phyloP scores from a whole-genome alignment of 2,329 filamentous ascomycete species.

The Byssochlamys sp. region DNA sequence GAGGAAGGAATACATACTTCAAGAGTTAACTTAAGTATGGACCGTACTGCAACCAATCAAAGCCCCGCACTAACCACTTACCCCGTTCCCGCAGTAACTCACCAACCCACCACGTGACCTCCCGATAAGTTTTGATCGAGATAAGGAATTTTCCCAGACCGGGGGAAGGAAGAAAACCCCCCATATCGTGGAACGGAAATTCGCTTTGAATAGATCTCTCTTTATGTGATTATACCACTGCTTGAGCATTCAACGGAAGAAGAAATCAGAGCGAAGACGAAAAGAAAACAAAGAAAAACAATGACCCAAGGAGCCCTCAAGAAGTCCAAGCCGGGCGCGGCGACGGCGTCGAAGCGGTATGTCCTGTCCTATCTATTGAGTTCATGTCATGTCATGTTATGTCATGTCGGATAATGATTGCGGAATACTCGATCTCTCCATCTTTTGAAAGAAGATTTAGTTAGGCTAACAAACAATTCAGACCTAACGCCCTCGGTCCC shows the following conservation, averaged over 20 bases:
- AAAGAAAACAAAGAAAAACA: conserved; percentile 2
- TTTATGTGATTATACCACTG: no score
- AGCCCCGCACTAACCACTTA: not conserved
- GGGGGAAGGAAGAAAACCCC: not conserved
- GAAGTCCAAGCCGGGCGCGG: conserved; percentile 26
- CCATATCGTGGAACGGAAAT: no score
- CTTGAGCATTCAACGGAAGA: not conserved
- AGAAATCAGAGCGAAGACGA: no score
- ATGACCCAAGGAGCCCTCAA: conserved; percentile 45
- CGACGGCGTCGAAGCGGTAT: conserved; percentile 30
- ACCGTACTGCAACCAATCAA: not conserved
- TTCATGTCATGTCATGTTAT: no score
- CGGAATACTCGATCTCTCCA: no score
- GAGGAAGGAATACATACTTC: no score
- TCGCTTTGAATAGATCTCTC: no score
- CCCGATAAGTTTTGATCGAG: not conserved
- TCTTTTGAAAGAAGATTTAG: no score
- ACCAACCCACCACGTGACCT: not conserved
- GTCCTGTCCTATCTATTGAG: conserved; percentile 2
- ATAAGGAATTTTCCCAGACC: not conserved
- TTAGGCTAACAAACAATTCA: conserved; percentile 2
- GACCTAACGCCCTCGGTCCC: conserved; percentile 32
- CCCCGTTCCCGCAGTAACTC: not conserved
- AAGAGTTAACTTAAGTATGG: no score
- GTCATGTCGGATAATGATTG: no score